These are phyloP conservation scores for Penicillium sp. DNA, from an alignment of 2,329 filamentous ascomycete genomes.

Conservation along the genomic window DNA sequence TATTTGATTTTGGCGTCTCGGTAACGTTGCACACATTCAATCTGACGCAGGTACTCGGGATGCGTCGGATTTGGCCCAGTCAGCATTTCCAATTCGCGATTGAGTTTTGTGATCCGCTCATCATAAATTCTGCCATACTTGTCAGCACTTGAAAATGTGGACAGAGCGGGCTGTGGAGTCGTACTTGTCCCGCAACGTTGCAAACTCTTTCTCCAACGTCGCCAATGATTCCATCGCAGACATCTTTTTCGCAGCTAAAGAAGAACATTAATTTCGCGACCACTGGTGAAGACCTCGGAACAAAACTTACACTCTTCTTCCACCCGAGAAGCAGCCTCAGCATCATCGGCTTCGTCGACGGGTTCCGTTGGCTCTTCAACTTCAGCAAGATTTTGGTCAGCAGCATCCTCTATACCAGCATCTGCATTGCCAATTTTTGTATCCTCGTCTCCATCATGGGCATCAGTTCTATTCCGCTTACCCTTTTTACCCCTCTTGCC, in stretches of 20 bases:
- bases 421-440: constrained; percentile 42
- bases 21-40: constrained; percentile 81
- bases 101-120: constrained; percentile 80
- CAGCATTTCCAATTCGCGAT: constrained; percentile 66
- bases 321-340: constrained; percentile 50
- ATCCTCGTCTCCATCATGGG: constrained; percentile 45
- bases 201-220: constrained; percentile 85
- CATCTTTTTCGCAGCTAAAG: constrained; percentile 73
- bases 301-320: constrained; percentile 56
- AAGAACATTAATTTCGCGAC: constrained; percentile 9
- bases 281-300: not conserved
- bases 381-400: constrained; percentile 54
- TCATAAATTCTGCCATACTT: constrained; percentile 71
- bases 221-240: constrained; percentile 78
- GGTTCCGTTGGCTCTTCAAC: constrained; percentile 54
- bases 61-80: constrained; percentile 68
- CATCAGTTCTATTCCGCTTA: constrained; percentile 51
- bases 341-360: constrained; percentile 51
- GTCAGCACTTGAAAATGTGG: constrained; percentile 13
- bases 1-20: constrained; percentile 78
- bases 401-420: constrained; percentile 48
- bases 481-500: constrained; percentile 51
- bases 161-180: constrained; percentile 11
- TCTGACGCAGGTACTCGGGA: constrained; percentile 87
- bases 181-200: constrained; percentile 71